Conservation (phyloP, 768 basidiomycete species). For the Roridomyces roridus region DNA sequence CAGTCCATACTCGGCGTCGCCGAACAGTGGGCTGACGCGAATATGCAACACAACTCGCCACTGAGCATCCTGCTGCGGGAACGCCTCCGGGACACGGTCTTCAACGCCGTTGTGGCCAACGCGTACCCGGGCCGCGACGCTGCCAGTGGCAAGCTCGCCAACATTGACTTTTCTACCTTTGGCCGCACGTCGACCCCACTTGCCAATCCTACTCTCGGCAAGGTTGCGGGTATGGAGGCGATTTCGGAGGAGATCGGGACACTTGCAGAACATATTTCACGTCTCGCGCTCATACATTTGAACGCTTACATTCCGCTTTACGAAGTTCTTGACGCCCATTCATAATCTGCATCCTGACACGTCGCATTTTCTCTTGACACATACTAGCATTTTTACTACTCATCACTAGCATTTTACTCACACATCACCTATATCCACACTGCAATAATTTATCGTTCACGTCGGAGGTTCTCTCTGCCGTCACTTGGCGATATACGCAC, state of each 20-base stretch:
- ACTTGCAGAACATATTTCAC: conserved; percentile 74
- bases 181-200: conserved; percentile 21
- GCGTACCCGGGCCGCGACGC: conserved; percentile 55
- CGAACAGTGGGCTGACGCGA: conserved; percentile 72
- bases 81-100: conserved; percentile 68
- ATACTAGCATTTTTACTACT: neutral
- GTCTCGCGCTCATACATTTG: conserved; percentile 76
- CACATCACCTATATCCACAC: neutral
- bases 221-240: conserved; percentile 72
- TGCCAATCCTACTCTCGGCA: conserved; percentile 27
- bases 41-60: conserved; percentile 66
- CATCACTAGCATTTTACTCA: conserved; percentile 6
- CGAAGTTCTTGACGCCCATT: conserved; percentile 53
- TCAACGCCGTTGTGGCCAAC: conserved; percentile 60
- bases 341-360: conserved; percentile 4
- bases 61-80: conserved; percentile 66
- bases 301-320: conserved; percentile 81
- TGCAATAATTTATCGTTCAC: conserved; percentile 18
- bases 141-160: conserved; percentile 34
- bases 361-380: conserved; percentile 4
- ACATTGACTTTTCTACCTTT: conserved; percentile 30
- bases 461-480: no score
- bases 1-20: conserved; percentile 62
- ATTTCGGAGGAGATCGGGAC: conserved; percentile 65
- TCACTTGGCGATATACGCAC: no score